These are phyloP conservation scores for Tricholoma bakamatsutake DNA, from an alignment of 768 basidiomycete genomes.

Conservation along the genomic window DNA sequence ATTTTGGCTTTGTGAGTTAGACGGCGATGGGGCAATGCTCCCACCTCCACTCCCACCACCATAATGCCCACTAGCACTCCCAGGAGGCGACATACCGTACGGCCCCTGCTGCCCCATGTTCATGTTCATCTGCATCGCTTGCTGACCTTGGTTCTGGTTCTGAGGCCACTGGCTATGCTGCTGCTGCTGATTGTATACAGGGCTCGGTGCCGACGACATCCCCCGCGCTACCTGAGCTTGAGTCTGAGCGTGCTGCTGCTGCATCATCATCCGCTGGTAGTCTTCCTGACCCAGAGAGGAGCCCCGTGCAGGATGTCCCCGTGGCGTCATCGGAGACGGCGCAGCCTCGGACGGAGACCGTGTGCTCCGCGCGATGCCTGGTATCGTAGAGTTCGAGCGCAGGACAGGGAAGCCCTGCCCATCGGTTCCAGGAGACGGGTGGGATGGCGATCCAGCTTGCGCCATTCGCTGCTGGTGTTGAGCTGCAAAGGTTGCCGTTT, in stretches of 20 bases:
- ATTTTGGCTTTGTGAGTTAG: constrained; percentile 22
- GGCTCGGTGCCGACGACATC: constrained; percentile 29
- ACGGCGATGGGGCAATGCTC: constrained; percentile 25
- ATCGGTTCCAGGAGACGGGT: constrained; percentile 28
- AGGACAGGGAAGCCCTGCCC: constrained; percentile 40
- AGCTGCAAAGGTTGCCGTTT: constrained; percentile 18
- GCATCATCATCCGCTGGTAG: constrained; percentile 49
- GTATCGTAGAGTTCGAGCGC: constrained; percentile 54
- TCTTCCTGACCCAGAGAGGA: constrained; percentile 44
- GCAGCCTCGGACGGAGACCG: constrained; percentile 68
- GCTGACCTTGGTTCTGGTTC: constrained; percentile 22
- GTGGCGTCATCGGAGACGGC: constrained; percentile 45
- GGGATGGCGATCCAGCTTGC: constrained; percentile 35
- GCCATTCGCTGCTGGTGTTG: constrained; percentile 32
- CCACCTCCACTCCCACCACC: constrained; percentile 21
- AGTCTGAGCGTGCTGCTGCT: constrained; percentile 31
- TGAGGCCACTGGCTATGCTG: constrained; percentile 7
- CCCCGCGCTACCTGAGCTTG: constrained; percentile 26
- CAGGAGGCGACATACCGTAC: constrained; percentile 41
- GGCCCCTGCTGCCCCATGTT: constrained; percentile 18
- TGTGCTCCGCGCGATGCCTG: constrained; percentile 70
- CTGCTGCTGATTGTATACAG: constrained; percentile 29
- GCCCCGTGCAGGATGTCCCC: constrained; percentile 30
- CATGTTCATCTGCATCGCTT: constrained; percentile 21
- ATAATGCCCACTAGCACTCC: constrained; percentile 24